Conservation (phyloP, 352 stramenopile genomes). For the Phytophthora crassamura region DNA sequence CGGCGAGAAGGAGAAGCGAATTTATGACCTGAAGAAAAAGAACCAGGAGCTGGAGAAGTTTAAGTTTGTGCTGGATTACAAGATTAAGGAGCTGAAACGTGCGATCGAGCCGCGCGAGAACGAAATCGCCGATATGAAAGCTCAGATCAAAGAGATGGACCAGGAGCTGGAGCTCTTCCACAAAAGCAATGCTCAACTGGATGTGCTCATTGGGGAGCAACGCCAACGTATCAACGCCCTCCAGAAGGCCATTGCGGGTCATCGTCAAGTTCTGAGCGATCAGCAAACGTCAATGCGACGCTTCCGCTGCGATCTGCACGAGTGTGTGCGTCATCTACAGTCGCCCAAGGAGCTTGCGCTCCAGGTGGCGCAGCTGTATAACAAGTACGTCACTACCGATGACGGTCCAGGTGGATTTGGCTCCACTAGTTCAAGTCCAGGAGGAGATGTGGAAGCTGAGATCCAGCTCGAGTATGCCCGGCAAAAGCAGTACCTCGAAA, state of each 20-base stretch:
- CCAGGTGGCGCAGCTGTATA: slow-evolving; percentile 77
- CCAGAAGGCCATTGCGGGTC: slow-evolving; percentile 76
- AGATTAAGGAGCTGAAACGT: slow-evolving; percentile 96
- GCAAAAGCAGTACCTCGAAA: slow-evolving; percentile 94
- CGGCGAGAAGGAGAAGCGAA: slow-evolving; percentile 94
- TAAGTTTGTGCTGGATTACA: slow-evolving; percentile 97
- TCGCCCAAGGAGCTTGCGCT: slow-evolving; percentile 81
- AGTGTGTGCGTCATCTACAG: slow-evolving; percentile 77
- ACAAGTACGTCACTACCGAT: slow-evolving; percentile 69
- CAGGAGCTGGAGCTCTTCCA: slow-evolving; percentile 95
- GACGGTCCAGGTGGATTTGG: slow-evolving; percentile 25
- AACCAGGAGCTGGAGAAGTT: slow-evolving; percentile 97
- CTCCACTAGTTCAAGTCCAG: slow-evolving; percentile 19
- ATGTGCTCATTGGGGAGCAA: slow-evolving; percentile 94
- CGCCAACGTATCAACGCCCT: slow-evolving; percentile 86
- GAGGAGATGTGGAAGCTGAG: slow-evolving; percentile 66
- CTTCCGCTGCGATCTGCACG: slow-evolving; percentile 90
- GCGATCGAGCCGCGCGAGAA: slow-evolving; percentile 95
- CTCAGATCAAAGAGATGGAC: slow-evolving; percentile 97
- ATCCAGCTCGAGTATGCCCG: slow-evolving; percentile 90
- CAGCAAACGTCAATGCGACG: slow-evolving; percentile 70
- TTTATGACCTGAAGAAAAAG: slow-evolving; percentile 96
- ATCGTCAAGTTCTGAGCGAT: slow-evolving; percentile 64
- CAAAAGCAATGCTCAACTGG: slow-evolving; percentile 93
- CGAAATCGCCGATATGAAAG: slow-evolving; percentile 94